Percentiles rank a stretch among this genome's conserved stretches.
Evolutionary conservation across 306 rosid genomes (phyloP).

Genomic region (Cicer pinnatifidum): DNA sequence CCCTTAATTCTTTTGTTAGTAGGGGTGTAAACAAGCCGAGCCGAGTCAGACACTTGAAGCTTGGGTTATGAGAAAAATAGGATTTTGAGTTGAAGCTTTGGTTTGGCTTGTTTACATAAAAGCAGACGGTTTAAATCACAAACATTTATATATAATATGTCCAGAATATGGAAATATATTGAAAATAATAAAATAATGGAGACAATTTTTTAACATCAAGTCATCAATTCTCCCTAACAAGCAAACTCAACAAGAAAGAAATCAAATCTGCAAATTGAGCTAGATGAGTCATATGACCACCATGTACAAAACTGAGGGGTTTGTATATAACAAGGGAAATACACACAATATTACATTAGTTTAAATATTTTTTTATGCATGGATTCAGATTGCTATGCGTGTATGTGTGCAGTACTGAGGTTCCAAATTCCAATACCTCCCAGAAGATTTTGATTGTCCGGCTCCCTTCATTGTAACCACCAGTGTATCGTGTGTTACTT

Average conservation of each 20-base stretch:
- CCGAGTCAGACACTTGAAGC: neutral
- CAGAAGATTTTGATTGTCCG: slow-evolving; percentile 84
- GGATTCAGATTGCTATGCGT: neutral
- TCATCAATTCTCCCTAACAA: slow-evolving; percentile 18
- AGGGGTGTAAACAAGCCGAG: neutral
- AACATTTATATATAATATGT: neutral
- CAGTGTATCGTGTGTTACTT: slow-evolving; percentile 86
- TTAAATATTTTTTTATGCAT: neutral
- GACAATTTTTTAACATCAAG: neutral
- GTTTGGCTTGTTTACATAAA: neutral
- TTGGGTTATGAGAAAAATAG: neutral
- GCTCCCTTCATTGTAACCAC: slow-evolving; percentile 88
- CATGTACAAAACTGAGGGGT: neutral
- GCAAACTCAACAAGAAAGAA: slow-evolving; percentile 20
- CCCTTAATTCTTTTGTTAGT: neutral
- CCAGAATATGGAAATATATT: slow-evolving; percentile 21
- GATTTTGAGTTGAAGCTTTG: neutral
- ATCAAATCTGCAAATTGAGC: slow-evolving; percentile 10
- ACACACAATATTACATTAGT: neutral
- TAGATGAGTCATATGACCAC: slow-evolving; percentile 16
- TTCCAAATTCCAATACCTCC: slow-evolving; percentile 70
- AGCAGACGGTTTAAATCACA: neutral
- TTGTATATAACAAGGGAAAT: slow-evolving; percentile 3
- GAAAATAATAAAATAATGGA: slow-evolving; percentile 24
- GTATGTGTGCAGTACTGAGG: neutral